Evolutionary conservation across 164 flowering plant genomes (phyloP).

Genomic region (Macadamia tetraphylla): DNA sequence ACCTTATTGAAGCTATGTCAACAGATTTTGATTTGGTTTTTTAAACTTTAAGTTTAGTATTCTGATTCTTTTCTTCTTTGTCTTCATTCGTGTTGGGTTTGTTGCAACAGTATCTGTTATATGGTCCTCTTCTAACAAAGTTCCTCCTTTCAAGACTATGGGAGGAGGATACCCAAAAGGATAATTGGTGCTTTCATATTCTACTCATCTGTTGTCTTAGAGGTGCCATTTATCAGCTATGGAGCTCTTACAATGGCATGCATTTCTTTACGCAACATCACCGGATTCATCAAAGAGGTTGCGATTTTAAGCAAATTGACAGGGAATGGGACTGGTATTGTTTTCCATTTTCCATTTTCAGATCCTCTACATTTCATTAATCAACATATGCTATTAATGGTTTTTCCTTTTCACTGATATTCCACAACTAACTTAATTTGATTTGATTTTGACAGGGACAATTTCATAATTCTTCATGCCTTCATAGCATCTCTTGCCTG

Average conservation of each 20-base stretch:
- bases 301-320: conserved; percentile 73
- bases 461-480: conserved; percentile 70
- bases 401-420: neutral
- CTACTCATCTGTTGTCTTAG: conserved; percentile 51
- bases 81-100: neutral
- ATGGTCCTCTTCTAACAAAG: conserved; percentile 60
- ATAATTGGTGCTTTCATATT: conserved; percentile 53
- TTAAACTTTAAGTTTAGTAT: neutral
- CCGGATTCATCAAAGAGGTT: conserved; percentile 42
- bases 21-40: neutral
- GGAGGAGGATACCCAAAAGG: conserved; percentile 19
- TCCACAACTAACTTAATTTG: neutral
- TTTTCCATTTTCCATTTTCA: neutral
- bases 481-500: conserved; percentile 38
- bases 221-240: conserved; percentile 38
- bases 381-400: neutral
- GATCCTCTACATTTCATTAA: neutral
- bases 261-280: conserved; percentile 49
- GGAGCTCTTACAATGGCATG: conserved; percentile 47
- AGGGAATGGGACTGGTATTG: conserved; percentile 79
- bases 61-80: neutral
- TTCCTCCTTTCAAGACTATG: conserved; percentile 21
- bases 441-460: conserved; percentile 52
- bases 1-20: neutral
- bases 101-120: conserved; percentile 49